phyloP scores from a whole-genome alignment of 148 eudicot genomes.

The Chenopodium formosanum region DNA sequence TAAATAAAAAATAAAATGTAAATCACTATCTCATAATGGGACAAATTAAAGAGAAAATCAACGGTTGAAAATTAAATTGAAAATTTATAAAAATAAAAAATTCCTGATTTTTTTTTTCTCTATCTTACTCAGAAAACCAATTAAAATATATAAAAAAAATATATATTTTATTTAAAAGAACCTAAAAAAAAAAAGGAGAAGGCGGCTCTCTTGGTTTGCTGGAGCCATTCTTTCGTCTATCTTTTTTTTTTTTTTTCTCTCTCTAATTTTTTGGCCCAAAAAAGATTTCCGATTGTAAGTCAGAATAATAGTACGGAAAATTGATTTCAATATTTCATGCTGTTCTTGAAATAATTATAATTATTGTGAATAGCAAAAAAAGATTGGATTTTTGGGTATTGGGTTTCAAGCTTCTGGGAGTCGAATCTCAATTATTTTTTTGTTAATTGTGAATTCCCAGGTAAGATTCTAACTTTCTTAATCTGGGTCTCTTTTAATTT shows the following conservation, averaged over 20 bases:
- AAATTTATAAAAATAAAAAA: too few species aligned
- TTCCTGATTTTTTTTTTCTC: not conserved
- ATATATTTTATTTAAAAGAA: not conserved
- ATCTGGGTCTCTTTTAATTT: not conserved
- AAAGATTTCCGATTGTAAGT: constrained; percentile 1
- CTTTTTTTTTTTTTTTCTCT: not conserved
- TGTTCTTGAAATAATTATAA: not conserved
- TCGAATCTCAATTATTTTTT: constrained; percentile 3
- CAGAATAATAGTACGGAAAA: constrained; percentile 14
- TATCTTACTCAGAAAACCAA: not conserved
- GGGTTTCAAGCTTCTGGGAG: not conserved
- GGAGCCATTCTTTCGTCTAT: constrained; percentile 18
- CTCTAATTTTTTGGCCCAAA: not conserved
- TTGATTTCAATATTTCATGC: not conserved
- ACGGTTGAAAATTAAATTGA: constrained; percentile 3
- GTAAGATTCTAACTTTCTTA: constrained; percentile 24
- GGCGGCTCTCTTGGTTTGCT: constrained; percentile 35
- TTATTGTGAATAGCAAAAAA: not conserved
- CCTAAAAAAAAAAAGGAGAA: not conserved
- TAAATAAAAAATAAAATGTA: too few species aligned
- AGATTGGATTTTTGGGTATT: constrained; percentile 13
- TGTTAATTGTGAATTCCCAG: constrained; percentile 15
- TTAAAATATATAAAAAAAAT: too few species aligned
- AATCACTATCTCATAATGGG: constrained; percentile 6
- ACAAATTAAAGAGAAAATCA: constrained; percentile 5